Conservation (phyloP, 169 alveolate species). For the Neospora caninum region DNA sequence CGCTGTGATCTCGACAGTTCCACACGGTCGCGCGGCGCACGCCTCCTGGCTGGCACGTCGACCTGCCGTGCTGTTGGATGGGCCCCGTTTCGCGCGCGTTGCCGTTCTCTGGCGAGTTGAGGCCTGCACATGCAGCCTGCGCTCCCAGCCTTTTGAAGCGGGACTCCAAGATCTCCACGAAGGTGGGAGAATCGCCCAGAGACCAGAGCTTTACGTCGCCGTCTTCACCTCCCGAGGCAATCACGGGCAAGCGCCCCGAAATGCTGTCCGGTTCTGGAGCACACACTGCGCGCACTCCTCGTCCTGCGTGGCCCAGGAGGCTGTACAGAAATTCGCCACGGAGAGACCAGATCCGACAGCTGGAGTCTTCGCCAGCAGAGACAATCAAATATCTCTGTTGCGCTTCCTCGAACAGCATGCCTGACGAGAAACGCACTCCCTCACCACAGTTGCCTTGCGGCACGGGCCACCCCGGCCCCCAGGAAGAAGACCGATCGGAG, state of each 20-base stretch:
- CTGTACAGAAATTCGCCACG: conserved; percentile 52
- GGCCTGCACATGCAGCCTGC: background rate
- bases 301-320: conserved; percentile 53
- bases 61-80: background rate
- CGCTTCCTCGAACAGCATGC: background rate
- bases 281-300: conserved; percentile 47
- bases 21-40: background rate
- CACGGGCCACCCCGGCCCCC: background rate
- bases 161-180: conserved; percentile 1
- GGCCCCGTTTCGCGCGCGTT: background rate
- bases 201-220: conserved; percentile 54
- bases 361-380: conserved; percentile 61
- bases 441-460: background rate
- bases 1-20: background rate
- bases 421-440: background rate
- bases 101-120: background rate
- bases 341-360: conserved; percentile 53
- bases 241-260: background rate
- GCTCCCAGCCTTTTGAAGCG: background rate
- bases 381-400: conserved; percentile 32
- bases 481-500: background rate
- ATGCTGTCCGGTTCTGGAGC: background rate
- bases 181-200: conserved; percentile 6
- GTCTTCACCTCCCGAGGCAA: conserved; percentile 58
- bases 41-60: background rate